A percentile compares a stretch with the other conserved stretches of the same genome.
Conservation (phyloP, 352 stramenopile species). For the Pythium rhizo-oryzae region DNA sequence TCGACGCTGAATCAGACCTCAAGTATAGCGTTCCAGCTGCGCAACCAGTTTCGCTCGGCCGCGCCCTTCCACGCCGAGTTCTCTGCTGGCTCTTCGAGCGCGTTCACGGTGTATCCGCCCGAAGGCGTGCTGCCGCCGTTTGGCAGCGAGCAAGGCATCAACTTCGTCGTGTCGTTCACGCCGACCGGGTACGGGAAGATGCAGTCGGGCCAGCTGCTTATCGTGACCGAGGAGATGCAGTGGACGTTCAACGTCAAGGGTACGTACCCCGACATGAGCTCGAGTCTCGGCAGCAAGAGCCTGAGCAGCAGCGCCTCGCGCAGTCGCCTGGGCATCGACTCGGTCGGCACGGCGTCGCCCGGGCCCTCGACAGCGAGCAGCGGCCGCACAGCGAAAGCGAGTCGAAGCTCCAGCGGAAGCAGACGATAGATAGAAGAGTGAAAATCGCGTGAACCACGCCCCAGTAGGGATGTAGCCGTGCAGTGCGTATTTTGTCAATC, state of each 20-base stretch:
- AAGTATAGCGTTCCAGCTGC: conserved; percentile 85
- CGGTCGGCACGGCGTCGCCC: conserved; percentile 16
- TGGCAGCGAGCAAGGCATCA: conserved; percentile 64
- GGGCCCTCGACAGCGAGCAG: conserved; percentile 8
- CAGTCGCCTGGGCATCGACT: conserved; percentile 40
- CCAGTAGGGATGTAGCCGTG: no score
- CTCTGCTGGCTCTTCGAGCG: conserved; percentile 80
- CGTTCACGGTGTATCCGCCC: conserved; percentile 88
- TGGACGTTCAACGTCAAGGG: conserved; percentile 94
- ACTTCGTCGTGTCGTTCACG: conserved; percentile 91
- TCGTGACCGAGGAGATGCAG: conserved; percentile 91
- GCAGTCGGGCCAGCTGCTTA: conserved; percentile 85
- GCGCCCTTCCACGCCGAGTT: conserved; percentile 88
- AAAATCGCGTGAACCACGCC: no score
- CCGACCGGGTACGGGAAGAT: conserved; percentile 93
- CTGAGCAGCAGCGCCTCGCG: conserved; percentile 54
- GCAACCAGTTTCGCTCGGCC: conserved; percentile 83
- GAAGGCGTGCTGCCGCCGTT: conserved; percentile 78
- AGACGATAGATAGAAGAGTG: not conserved
- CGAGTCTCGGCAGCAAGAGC: conserved; percentile 43
- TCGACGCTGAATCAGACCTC: conserved; percentile 86
- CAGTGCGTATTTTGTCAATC: no score
- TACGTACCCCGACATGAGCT: conserved; percentile 71
- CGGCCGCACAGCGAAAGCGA: not conserved
- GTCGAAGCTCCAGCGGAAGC: not conserved